Evolutionary conservation across 1,284 basidiomycete species (phyloP).

Genomic region (Fereydounia khargensis): DNA sequence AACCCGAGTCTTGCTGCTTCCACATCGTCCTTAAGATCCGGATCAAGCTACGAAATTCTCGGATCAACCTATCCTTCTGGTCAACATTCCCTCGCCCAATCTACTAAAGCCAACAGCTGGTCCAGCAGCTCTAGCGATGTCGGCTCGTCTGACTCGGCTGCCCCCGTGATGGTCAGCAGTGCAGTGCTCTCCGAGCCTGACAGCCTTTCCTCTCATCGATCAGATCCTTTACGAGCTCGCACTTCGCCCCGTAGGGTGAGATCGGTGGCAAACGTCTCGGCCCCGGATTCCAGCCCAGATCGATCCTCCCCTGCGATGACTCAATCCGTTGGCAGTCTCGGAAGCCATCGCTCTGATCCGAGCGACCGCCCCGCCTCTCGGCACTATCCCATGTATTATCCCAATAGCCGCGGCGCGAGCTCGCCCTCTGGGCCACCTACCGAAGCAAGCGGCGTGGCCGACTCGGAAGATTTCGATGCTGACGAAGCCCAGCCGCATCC

Average conservation of each 20-base stretch:
- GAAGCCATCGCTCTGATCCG: no score
- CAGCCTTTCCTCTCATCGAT: no score
- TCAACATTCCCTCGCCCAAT: background rate
- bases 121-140: conserved; percentile 34
- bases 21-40: conserved; percentile 17
- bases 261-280: no score
- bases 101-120: conserved; percentile 16
- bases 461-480: background rate
- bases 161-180: conserved; percentile 18
- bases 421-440: background rate
- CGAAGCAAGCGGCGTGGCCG: background rate
- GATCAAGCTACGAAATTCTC: conserved; percentile 32
- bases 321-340: no score
- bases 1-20: conserved; percentile 25
- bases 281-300: no score
- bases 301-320: no score
- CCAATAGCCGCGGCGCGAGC: background rate
- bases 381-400: no score
- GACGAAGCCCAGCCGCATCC: conserved; percentile 4
- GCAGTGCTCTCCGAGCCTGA: conserved; percentile 29
- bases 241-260: no score
- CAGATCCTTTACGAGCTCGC: no score
- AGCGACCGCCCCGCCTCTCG: no score
- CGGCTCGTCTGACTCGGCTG: conserved; percentile 27
- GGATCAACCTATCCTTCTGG: no score